Conservation (phyloP, 306 rosid species). For the Arachis stenosperma region DNA sequence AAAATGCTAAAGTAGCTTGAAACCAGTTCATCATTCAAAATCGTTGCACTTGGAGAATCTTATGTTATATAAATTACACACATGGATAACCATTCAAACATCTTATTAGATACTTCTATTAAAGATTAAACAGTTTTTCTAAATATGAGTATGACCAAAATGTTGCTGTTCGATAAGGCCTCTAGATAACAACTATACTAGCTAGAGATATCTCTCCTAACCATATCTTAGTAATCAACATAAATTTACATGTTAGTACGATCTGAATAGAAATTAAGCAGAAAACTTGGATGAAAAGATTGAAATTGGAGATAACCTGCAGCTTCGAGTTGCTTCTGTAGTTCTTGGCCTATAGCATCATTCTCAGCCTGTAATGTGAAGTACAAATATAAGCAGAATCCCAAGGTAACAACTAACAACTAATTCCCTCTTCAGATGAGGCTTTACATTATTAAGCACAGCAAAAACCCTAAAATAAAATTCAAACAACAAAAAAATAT, state of each 20-base stretch:
- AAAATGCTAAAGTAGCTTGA: neutral
- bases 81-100: too few relatives aligned
- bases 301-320: slow-evolving; percentile 62
- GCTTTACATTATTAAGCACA: neutral
- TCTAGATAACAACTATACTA: too few relatives aligned
- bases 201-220: neutral
- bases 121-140: too few relatives aligned
- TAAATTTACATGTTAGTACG: neutral
- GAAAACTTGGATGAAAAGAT: neutral
- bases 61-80: too few relatives aligned
- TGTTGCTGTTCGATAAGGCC: too few relatives aligned
- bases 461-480: neutral
- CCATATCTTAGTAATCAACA: slow-evolving; percentile 1
- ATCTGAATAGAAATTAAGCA: slow-evolving; percentile 27
- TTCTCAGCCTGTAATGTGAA: slow-evolving; percentile 72
- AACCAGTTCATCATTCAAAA: neutral
- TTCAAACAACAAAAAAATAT: neutral
- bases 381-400: neutral
- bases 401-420: neutral
- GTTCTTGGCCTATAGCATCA: slow-evolving; percentile 81
- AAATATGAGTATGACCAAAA: too few relatives aligned
- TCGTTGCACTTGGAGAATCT: too few relatives aligned
- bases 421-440: neutral
- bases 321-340: slow-evolving; percentile 89
- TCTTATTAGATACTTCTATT: too few relatives aligned